Base-by-base conservation (phyloP, 2,329 filamentous ascomycete genomes). In the Colletotrichum eremochloae region DNA sequence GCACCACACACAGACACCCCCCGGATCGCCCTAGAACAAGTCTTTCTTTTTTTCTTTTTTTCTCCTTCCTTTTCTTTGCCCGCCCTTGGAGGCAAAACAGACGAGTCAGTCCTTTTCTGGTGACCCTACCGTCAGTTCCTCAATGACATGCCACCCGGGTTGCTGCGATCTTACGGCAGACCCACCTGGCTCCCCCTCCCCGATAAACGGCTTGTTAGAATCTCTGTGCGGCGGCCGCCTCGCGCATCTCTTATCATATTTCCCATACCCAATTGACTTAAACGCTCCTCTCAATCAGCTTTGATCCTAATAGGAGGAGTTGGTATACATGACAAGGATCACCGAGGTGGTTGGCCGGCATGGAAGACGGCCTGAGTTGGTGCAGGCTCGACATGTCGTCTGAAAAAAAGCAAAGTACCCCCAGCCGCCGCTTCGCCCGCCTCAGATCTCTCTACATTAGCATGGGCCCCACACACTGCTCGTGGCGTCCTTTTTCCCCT, bases 371-470 rank as follows among this genome's bases (percentile, higher is more conserved):
- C 56, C 33, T 60, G 57, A 31, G 40, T 63, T 2, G 31, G 33
- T 8, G 44, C 20, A 46, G 31, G 31, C 33, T 29, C 48, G 12
- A 38, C 33, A 38, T 48, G 60, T 63, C 31, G 60, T 63, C 60
- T 44, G 57, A 3, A 20, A 33, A 15, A 63, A 40, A 36, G 60
- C 33, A 52, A 33, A 24, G 15, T 14, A 1, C 42, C 50, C 50
- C 57, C 24, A 5, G n/a, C 11, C 57, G 24, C 33, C 3, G 5
- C 0, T 7, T 44, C 24, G 48, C 48, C 50, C 42, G 58, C 58
- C 42, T 15, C 58, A 11, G 58, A 42, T 48, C 31, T 55, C 52
- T 8, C 29, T 42, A 3, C 40, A 3, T 3, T 7, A 3, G 42
- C 44, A 46, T n/a, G 33, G 40, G 46, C 46, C 60, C 60, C 46